These are phyloP conservation scores for Meyerozyma smithsonii DNA, from an alignment of 1,139 yeast species.

Conservation along the genomic window DNA sequence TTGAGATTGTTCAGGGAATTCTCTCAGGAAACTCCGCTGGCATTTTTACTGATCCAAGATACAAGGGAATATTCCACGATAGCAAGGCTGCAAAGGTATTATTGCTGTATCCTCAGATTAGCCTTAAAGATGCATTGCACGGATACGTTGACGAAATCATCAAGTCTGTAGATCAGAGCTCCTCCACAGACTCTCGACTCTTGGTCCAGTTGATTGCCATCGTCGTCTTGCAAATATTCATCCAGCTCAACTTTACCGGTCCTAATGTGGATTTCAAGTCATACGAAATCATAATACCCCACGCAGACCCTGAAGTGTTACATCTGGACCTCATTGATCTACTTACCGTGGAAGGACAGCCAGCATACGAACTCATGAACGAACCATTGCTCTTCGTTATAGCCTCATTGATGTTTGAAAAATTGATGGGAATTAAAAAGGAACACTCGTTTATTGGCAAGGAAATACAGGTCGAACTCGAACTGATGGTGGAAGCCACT, in stretches of 20 bases:
- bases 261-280: slow-evolving; percentile 51
- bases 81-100: background rate
- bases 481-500: slow-evolving; percentile 18
- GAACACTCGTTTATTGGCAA: slow-evolving; percentile 25
- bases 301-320: slow-evolving; percentile 22
- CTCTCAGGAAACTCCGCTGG: background rate
- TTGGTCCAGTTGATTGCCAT: slow-evolving; percentile 40
- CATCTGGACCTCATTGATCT: slow-evolving; percentile 32
- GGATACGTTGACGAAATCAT: background rate
- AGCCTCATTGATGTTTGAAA: slow-evolving; percentile 49
- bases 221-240: slow-evolving; percentile 59
- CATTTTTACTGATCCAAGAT: background rate
- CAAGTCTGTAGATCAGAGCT: background rate
- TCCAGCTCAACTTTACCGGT: slow-evolving; percentile 81
- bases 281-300: slow-evolving; percentile 28
- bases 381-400: slow-evolving; percentile 51
- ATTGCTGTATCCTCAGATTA: background rate
- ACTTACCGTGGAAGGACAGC: slow-evolving; percentile 56
- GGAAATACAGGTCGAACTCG: slow-evolving; percentile 15
- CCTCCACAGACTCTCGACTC: background rate
- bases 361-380: slow-evolving; percentile 55
- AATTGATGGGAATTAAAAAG: slow-evolving; percentile 27
- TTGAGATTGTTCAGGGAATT: background rate
- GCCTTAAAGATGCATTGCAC: background rate
- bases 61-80: background rate